Conservation (phyloP, 2,329 filamentous ascomycete species). For the Diplodia scrobiculata region DNA sequence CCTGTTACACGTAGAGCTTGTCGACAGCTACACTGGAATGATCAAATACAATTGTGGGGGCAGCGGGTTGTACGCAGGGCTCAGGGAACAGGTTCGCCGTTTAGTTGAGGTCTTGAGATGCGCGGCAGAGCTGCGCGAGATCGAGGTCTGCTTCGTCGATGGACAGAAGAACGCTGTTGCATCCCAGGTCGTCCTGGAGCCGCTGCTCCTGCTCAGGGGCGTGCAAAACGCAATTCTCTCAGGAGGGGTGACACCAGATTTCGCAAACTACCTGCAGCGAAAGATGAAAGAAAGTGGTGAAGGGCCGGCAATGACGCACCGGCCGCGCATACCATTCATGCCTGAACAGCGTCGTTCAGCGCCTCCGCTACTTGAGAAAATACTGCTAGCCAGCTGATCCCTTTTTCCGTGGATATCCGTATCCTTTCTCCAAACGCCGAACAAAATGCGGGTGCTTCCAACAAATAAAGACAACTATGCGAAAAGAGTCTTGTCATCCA, state of each 20-base stretch:
- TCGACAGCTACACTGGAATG: constrained; percentile 55
- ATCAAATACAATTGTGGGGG: constrained; percentile 56
- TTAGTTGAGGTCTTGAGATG: constrained; percentile 45
- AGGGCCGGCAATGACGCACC: constrained; percentile 18
- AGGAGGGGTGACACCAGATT: constrained; percentile 45
- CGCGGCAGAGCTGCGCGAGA: constrained; percentile 34
- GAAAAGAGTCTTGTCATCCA: constrained; percentile 79
- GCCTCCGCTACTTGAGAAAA: constrained; percentile 28
- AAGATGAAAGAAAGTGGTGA: constrained; percentile 37
- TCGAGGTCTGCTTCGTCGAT: constrained; percentile 42
- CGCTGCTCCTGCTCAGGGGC: constrained; percentile 44
- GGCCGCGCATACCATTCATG: constrained; percentile 25
- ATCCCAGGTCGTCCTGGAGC: constrained; percentile 49
- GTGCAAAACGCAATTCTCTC: constrained; percentile 44
- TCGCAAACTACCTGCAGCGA: constrained; percentile 40
- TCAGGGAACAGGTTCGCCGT: constrained; percentile 46
- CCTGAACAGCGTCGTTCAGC: constrained; percentile 24
- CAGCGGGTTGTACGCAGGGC: constrained; percentile 48
- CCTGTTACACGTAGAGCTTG: constrained; percentile 51
- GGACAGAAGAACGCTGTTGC: constrained; percentile 42
- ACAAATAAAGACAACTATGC: constrained; percentile 53
- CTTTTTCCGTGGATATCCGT: constrained; percentile 28
- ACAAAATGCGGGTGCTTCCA: constrained; percentile 21
- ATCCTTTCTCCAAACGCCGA: constrained; percentile 28
- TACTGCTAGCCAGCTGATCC: constrained; percentile 28